phyloP scores from a whole-genome alignment of 2,329 filamentous ascomycete species.

The Fusarium luffae region DNA sequence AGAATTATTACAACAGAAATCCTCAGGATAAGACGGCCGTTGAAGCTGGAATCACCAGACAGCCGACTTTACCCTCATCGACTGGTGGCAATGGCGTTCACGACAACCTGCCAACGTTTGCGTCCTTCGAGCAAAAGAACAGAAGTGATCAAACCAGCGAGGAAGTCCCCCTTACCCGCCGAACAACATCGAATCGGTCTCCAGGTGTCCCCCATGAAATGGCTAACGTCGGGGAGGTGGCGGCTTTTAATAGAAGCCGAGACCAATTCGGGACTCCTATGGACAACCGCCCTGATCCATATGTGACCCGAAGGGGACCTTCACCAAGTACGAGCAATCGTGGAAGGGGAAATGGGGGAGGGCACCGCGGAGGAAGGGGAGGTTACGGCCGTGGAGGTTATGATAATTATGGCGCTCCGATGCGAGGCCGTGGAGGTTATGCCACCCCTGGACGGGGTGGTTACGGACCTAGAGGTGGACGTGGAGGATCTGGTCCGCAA shows the following conservation, averaged over 20 bases:
- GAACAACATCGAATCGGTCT: slow-evolving; percentile 69
- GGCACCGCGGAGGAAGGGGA: slow-evolving; percentile 59
- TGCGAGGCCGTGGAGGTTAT: slow-evolving; percentile 57
- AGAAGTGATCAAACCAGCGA: slow-evolving; percentile 72
- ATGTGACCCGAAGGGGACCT: slow-evolving; percentile 59
- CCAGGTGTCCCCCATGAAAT: slow-evolving; percentile 59
- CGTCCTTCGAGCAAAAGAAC: slow-evolving; percentile 74
- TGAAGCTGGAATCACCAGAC: slow-evolving; percentile 55
- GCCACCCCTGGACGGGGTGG: slow-evolving; percentile 55
- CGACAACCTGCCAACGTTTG: slow-evolving; percentile 65
- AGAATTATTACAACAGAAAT: slow-evolving; percentile 86
- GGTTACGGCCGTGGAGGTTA: slow-evolving; percentile 65
- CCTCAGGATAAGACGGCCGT: slow-evolving; percentile 62
- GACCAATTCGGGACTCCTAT: slow-evolving; percentile 75
- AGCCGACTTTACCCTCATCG: slow-evolving; percentile 69
- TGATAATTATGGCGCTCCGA: slow-evolving; percentile 58
- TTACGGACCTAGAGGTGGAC: slow-evolving; percentile 55
- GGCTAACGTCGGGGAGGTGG: slow-evolving; percentile 49
- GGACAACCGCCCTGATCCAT: slow-evolving; percentile 57
- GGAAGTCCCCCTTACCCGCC: slow-evolving; percentile 76
- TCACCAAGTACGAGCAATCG: slow-evolving; percentile 62
- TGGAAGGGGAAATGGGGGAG: slow-evolving; percentile 62
- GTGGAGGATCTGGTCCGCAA: slow-evolving; percentile 50
- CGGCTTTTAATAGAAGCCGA: slow-evolving; percentile 49
- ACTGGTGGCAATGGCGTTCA: slow-evolving; percentile 64